Base-by-base conservation (phyloP, 2,329 filamentous ascomycete species). In the Diaporthe sp. region DNA sequence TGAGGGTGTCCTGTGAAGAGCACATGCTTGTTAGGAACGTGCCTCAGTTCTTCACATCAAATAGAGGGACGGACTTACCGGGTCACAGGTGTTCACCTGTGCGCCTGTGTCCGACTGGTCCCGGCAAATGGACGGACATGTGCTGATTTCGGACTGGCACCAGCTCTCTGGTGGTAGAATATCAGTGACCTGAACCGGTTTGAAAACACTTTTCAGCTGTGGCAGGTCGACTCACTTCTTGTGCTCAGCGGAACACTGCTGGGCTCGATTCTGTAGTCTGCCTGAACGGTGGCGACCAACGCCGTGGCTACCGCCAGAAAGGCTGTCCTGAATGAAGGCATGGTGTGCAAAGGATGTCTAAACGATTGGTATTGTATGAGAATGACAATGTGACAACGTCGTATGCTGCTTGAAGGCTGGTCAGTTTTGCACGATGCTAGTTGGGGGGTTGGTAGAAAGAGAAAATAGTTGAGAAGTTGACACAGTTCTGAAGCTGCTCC, bases 121-220 rank as follows among this genome's bases (percentile, higher is more conserved):
- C 69, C 90, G 84, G 88, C 94, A 96, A 84, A 96, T 94, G 78
- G 92, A 84, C 17, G 93, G 94, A 85, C 94, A 96, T 72, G 90
- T 88, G 79, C 87, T 87, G 78, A 81, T 86, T 84, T 95, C 91
- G 78, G 88, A 87, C 37, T 82, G 76, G 83, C 94, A 96, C 94
- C 94, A 96, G 15, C 81, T 80, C 75, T 88, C 90, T 92, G 75
- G 28, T n/a, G 1, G 17, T 28, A 12, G 22, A 19, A 34, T 17
- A 17, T 9, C 4, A 57, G 67, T 72, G 78, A 83, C 31, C 22
- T 57, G 71, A 2, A n/a, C 34, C 31, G 17, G 42, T 22, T 19
- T 22, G 28, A 53, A 17, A 15, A 19, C 4, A 3, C 51, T 17
- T 39, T 7, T 44, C 49, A 22, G 49, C 49, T 25, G 37, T 17